Evolutionary conservation across 306 rosid genomes (phyloP), one percentile per base, ranked within the genome.

Genomic region (Comarum palustre): DNA sequence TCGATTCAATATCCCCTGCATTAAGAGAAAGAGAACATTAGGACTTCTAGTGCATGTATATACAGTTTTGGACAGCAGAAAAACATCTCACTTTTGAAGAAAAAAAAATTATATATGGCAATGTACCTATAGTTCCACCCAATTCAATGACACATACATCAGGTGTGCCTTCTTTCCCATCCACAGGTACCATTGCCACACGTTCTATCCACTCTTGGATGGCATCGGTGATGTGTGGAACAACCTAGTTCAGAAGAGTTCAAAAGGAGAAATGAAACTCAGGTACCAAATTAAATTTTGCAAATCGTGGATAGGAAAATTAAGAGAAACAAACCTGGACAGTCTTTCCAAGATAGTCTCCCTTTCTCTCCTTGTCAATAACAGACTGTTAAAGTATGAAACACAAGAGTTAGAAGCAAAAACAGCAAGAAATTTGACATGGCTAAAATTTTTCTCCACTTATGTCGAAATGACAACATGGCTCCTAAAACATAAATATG

Each of bases 151-250:
- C 95, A 87, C 97, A 91, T 52, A 91, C 97, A 86, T 91, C 97
- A 63, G 97, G 91, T 58, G 92, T 81, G 41, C 92, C 92, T 76
- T 87, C 92, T 80, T 87, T 84, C 45, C 96, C 97, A 61, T 91
- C 97, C 47, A 91, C 97, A 1, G 97, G 92, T 79, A 87, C 78
- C 81, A 74, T 72, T 55, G 97, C 97, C 24, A 87, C 97, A 73
- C 89, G 88, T 83, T 91, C 97, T 74, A 91, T 91, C 97, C 97
- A 91, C 39, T 91, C 97, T 78, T 91, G 97, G 81, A 91, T 84
- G 69, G 95, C 95, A 73, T 87, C 95, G 4, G 97, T 91, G 66
- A 91, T 86, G 79, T 91, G 97, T 5, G 97, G 97, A 78, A 91
- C 95, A 38, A 89, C 95, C 97, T 91, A 79, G 68, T 72, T 78